Evolutionary conservation across 1,139 yeast species (phyloP), one percentile per base, ranked within the genome.

Genomic region (Arxiozyma slooffiae): DNA sequence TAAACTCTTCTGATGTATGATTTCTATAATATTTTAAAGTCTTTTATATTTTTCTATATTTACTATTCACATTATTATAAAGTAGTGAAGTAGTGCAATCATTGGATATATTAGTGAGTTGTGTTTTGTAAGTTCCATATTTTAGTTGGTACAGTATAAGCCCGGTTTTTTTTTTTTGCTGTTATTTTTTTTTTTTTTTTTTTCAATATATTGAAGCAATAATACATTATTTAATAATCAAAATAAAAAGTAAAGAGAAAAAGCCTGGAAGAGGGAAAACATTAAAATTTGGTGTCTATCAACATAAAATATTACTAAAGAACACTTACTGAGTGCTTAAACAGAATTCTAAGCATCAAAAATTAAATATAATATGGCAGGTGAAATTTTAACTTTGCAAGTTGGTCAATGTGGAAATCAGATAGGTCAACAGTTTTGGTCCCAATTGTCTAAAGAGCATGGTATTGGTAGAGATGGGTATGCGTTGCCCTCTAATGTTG

Each of bases 351-450:
- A 34, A 22, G 17, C 22, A 20, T 42, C 23, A 36, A 36, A 36
- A 3, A n/a, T 6, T 46, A 30, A 20, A 34, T 14, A 18, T 11
- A 44, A 9, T 46, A 66, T 66, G 69, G 59, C 66, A 7, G 68
- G 82, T 34, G 88, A 82, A 62, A 77, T 82, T 38, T 75, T 81
- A 50, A 80, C 89, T 1, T 67, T 82, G 21, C 87, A 82, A 57
- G 79, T 80, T 2, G 85, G 79, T 34, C 98, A 92, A 70, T 94
- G 98, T 70, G 98, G 98, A 49, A 92, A 92, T 68, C 98, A 92
- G 66, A 84, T 92, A 1, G 97, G 97, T 21, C 79, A 86, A 50
- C 86, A 86, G 65, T 92, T 90, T 66, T 92, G 98, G 98, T 78
- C 81, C 48, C 97, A 89, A 67, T 70, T 92, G 52, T 87, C 96